phyloP scores from a whole-genome alignment of 768 basidiomycete species.

The Kwoniella mangroviensis region DNA sequence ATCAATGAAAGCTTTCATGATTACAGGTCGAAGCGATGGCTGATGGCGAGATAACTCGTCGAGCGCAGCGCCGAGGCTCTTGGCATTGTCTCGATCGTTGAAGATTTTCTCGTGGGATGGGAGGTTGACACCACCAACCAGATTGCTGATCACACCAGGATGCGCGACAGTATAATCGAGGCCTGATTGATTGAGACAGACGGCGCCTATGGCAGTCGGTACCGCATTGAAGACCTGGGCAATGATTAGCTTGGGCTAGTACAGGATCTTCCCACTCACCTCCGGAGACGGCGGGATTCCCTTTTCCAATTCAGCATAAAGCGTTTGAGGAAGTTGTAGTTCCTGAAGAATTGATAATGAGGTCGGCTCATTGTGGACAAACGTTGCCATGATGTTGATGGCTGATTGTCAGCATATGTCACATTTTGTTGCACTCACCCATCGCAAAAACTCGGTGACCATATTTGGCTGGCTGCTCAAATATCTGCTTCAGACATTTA shows the following conservation, averaged over 20 bases:
- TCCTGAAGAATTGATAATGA: constrained; percentile 92
- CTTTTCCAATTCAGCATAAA: constrained; percentile 82
- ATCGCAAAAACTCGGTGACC: constrained; percentile 84
- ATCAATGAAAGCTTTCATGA: constrained; percentile 61
- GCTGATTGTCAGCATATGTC: constrained; percentile 61
- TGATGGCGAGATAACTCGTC: constrained; percentile 98
- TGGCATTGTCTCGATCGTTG: constrained; percentile 90
- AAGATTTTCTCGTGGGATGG: constrained; percentile 73
- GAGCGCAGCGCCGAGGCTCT: constrained; percentile 81
- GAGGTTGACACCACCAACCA: constrained; percentile 81
- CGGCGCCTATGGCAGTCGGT: constrained; percentile 91
- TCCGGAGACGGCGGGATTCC: constrained; percentile 87
- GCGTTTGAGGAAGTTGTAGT: constrained; percentile 80
- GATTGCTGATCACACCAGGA: constrained; percentile 78
- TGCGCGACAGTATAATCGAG: constrained; percentile 77
- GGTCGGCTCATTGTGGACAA: constrained; percentile 98
- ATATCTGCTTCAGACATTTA: constrained; percentile 82
- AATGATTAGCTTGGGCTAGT: constrained; percentile 13
- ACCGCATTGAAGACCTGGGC: constrained; percentile 84
- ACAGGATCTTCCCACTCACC: constrained; percentile 59
- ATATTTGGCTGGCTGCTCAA: constrained; percentile 79
- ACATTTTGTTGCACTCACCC: constrained; percentile 62
- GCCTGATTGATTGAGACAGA: constrained; percentile 91
- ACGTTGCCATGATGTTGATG: constrained; percentile 93
- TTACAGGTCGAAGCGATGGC: constrained; percentile 76